phyloP scores from a whole-genome alignment of 2,329 filamentous ascomycete genomes.

The Colletotrichum kahawae region DNA sequence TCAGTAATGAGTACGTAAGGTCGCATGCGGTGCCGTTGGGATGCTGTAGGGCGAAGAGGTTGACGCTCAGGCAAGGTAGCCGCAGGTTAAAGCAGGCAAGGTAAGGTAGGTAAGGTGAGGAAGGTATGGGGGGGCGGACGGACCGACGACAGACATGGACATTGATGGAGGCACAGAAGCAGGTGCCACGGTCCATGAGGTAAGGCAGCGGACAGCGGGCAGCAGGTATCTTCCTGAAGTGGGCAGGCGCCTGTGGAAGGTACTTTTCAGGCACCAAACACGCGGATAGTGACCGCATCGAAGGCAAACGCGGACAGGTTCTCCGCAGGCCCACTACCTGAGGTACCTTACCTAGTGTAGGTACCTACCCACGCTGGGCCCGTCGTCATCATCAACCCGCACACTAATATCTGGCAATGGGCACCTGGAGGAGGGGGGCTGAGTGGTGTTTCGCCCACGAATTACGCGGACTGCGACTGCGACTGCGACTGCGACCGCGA shows the following conservation, averaged over 20 bases:
- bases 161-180: neutral
- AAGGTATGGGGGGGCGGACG: neutral
- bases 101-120: neutral
- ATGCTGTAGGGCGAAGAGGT: neutral
- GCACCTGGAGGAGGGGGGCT: conserved; percentile 1
- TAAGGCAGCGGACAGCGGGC: neutral
- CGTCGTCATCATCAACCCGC: conserved; percentile 10
- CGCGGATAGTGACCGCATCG: neutral
- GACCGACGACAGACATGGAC: neutral
- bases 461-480: conserved; percentile 4
- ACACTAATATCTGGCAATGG: neutral
- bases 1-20: conserved; percentile 9
- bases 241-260: neutral
- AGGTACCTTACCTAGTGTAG: neutral
- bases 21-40: neutral
- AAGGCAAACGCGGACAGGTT: neutral
- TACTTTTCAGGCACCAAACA: neutral
- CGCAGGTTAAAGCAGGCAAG: neutral
- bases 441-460: conserved; percentile 11
- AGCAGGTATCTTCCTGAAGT: neutral
- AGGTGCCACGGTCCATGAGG: neutral
- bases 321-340: neutral
- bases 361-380: neutral
- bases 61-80: neutral
- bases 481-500: neutral